Conservation (phyloP, 164 flowering plant genomes). For the Chloranthus sessilifolius region DNA sequence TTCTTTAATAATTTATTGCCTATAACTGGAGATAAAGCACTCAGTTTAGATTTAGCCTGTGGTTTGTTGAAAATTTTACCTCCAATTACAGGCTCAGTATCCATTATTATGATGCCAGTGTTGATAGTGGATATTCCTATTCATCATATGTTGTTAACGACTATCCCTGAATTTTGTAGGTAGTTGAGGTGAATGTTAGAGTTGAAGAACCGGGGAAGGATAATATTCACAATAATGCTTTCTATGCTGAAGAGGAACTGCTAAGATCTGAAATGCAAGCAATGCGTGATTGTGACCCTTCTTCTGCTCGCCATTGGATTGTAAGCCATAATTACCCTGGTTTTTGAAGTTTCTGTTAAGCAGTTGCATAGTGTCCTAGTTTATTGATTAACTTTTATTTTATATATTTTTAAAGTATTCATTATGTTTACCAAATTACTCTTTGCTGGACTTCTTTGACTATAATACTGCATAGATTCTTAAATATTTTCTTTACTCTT, state of each 20-base stretch:
- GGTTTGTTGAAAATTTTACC: no score
- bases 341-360: neutral
- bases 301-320: conserved; percentile 87
- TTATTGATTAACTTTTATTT: neutral
- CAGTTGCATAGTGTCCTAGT: no score
- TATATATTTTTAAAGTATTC: neutral
- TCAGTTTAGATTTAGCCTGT: no score
- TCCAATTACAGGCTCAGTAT: no score
- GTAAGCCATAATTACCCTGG: conserved; percentile 40
- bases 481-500: no score
- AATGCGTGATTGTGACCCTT: conserved; percentile 83
- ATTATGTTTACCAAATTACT: no score
- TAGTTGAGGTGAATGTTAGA: conserved; percentile 72
- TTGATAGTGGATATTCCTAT: no score
- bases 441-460: no score
- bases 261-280: conserved; percentile 76
- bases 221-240: conserved; percentile 83
- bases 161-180: conserved; percentile 35
- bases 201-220: conserved; percentile 78
- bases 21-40: no score
- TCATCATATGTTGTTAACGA: conserved; percentile 2
- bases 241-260: conserved; percentile 77
- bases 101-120: no score
- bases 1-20: no score
- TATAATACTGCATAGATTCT: no score